These are phyloP conservation scores for Pouteria glomerata DNA, from an alignment of 148 eudicot genomes.

Conservation along the genomic window DNA sequence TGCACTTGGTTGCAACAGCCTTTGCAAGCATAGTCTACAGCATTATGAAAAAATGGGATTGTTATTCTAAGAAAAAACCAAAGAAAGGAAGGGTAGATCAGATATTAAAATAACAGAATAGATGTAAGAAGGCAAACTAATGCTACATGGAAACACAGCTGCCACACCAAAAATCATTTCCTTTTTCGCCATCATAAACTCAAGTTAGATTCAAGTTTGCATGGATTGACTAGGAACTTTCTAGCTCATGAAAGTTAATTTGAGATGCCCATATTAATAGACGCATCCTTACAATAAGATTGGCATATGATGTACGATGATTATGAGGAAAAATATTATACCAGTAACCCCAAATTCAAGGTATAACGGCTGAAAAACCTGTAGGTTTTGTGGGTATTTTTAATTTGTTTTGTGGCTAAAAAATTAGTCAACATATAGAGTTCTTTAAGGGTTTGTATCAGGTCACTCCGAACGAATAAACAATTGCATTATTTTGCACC, in stretches of 20 bases:
- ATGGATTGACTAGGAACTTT: neutral
- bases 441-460: too few species aligned
- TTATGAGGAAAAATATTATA: too few species aligned
- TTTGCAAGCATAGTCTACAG: slow-evolving; percentile 98
- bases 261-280: neutral
- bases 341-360: too few species aligned
- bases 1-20: slow-evolving; percentile 99
- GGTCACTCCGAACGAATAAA: too few species aligned
- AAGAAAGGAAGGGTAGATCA: neutral
- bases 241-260: neutral
- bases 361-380: too few species aligned
- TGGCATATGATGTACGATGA: too few species aligned
- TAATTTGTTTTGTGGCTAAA: too few species aligned
- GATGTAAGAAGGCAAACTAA: neutral
- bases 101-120: neutral
- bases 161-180: neutral
- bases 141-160: neutral
- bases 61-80: neutral
- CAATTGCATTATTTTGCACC: too few species aligned
- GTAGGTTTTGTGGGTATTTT: too few species aligned
- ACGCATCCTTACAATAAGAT: neutral
- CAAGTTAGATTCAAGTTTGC: neutral
- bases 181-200: neutral
- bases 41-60: neutral
- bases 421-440: too few species aligned